Base-by-base conservation (phyloP, 2,329 filamentous ascomycete genomes). In the Allantophomopsis lycopodina region DNA sequence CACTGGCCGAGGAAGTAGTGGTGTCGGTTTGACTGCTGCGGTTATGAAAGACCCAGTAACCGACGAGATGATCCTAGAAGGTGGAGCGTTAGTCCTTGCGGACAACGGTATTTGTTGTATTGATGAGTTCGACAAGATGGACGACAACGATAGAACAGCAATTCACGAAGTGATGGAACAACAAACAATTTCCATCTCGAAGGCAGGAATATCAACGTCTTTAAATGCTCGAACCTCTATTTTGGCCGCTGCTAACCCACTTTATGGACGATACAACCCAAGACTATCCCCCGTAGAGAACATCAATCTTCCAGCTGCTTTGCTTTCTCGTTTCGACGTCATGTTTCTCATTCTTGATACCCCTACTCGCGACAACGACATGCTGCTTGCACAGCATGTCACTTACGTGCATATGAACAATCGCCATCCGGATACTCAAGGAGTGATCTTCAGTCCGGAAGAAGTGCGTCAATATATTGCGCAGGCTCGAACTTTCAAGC, bases 221-320 rank as follows among this genome's bases (percentile, higher is more conserved):
- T 74, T 98, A 42, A 98, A 98, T 58, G 91, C 91, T 16, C 81
- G 91, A 45, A 96, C 91, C 15, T 94, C 87, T 0, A 94, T 98
- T 54, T 75, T 98, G 13, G 89, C 91, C 14, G 91, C 91, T 15
- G 91, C 91, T 49, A 98, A 98, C 64, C 91, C 91, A 42, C 74
- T 98, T 33, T 98, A 98, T 55, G 91, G 91, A 47, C 85, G 91
- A 46, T 98, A 98, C 69, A 98, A 98, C 64, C 91, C 91, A 41
- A 85, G 87, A 46, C 83, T 98, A 51, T 95, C 89, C 1, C 91
- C 91, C 0, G 88, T 98, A 18, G 91, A 98, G 61, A 98, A 98
- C 62, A 98, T 98, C 64, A 98, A 98, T 61, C 78, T 98, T 32
- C 91, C 91, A n/a, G 91, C 91, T 14, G 91, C 91, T 15, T 76